Evolutionary conservation across 2,329 filamentous ascomycete species (phyloP).

Genomic region (Eutypa lata): DNA sequence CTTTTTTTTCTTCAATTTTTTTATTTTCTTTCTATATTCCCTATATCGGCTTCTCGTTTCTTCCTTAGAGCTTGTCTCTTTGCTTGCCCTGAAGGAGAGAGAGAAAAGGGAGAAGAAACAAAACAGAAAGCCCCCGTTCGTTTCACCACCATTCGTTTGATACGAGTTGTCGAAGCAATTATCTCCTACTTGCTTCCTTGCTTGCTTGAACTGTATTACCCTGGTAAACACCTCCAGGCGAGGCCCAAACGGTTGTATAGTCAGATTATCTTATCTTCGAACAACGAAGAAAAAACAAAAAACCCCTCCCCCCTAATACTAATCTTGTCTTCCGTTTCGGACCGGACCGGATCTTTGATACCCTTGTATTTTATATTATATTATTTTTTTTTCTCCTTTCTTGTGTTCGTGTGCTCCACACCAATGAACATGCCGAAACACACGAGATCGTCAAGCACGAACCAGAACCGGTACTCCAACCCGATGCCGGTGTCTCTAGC

Average conservation of each 20-base stretch:
- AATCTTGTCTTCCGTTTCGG: conserved; percentile 20
- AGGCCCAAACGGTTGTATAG: conserved; percentile 3
- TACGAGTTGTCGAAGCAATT: conserved; percentile 29
- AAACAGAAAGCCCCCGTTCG: conserved; percentile 20
- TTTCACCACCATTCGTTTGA: conserved; percentile 40
- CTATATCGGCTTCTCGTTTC: conserved; percentile 21
- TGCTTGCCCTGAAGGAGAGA: conserved; percentile 1
- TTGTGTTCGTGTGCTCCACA: not conserved
- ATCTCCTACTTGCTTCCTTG: conserved; percentile 8
- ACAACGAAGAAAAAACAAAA: conserved; percentile 15
- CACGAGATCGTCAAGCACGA: conserved; percentile 37
- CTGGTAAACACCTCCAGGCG: conserved; percentile 6
- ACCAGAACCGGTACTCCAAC: conserved; percentile 30
- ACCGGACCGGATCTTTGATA: conserved; percentile 10
- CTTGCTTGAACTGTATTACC: conserved; percentile 5
- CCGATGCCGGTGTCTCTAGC: conserved; percentile 39
- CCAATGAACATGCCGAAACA: conserved; percentile 44
- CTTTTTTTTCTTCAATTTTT: too few species aligned
- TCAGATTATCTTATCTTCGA: not conserved
- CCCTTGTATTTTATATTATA: conserved; percentile 1
- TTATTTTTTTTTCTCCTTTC: too few species aligned
- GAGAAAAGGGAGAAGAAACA: not conserved
- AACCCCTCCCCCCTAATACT: too few species aligned
- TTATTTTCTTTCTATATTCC: conserved; percentile 28
- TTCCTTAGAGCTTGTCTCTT: conserved; percentile 10